Conservation (phyloP, 352 stramenopile genomes). For the Pythium guiyangense region DNA sequence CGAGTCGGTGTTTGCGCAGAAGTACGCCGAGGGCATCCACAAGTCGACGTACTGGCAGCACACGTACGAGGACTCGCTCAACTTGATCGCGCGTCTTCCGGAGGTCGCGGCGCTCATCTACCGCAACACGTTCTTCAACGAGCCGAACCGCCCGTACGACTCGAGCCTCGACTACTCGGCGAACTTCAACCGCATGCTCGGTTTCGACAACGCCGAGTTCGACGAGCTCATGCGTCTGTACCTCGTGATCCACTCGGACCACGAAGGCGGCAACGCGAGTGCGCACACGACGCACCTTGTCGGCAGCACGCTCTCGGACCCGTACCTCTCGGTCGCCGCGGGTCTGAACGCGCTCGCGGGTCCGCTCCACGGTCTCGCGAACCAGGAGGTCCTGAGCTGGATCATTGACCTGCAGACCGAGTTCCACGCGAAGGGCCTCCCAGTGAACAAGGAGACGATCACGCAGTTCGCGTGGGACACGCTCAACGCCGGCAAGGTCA, state of each 20-base stretch:
- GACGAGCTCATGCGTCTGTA: slow-evolving; percentile 99
- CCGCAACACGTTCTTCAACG: slow-evolving; percentile 98
- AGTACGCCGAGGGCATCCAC: slow-evolving; percentile 95
- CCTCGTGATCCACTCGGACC: slow-evolving; percentile 99
- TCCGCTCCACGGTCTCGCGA: slow-evolving; percentile 97
- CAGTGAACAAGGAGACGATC: slow-evolving; percentile 98
- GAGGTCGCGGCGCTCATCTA: slow-evolving; percentile 99
- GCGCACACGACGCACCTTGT: slow-evolving; percentile 98
- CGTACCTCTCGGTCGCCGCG: slow-evolving; percentile 95
- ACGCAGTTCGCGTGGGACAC: slow-evolving; percentile 99
- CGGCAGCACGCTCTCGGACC: slow-evolving; percentile 96
- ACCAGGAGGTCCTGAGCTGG: slow-evolving; percentile 97
- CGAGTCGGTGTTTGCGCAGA: slow-evolving; percentile 94
- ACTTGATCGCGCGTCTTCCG: slow-evolving; percentile 96
- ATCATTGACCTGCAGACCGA: slow-evolving; percentile 94
- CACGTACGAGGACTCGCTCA: slow-evolving; percentile 97
- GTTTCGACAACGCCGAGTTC: slow-evolving; percentile 94
- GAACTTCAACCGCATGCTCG: slow-evolving; percentile 99
- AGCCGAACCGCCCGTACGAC: slow-evolving; percentile 91
- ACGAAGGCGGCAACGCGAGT: slow-evolving; percentile 98
- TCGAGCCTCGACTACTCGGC: slow-evolving; percentile 96
- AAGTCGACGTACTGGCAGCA: slow-evolving; percentile 98
- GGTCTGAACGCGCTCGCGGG: slow-evolving; percentile 97
- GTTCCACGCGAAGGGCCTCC: slow-evolving; percentile 95
- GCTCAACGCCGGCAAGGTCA: slow-evolving; percentile 98